Evolutionary conservation across 2,329 filamentous ascomycete genomes (phyloP).

Genomic region (Alternaria dauci): DNA sequence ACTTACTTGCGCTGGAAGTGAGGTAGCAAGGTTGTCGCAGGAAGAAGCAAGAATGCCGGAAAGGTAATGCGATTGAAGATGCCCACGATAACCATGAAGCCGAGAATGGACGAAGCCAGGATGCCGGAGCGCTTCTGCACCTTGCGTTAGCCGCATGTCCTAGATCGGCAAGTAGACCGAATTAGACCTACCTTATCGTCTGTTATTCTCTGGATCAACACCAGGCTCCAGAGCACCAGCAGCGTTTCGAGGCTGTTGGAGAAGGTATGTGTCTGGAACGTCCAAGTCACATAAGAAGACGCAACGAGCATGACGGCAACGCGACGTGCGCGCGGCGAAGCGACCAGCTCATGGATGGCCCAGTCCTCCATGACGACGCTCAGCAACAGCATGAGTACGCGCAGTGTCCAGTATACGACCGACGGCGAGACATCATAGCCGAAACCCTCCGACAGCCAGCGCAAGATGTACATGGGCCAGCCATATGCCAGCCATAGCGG

Average conservation of each 20-base stretch:
- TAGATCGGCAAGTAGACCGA: constrained; percentile 36
- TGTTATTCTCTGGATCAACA: constrained; percentile 86
- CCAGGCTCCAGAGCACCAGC: constrained; percentile 90
- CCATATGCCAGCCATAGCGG: constrained; percentile 96
- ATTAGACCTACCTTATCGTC: constrained; percentile 71
- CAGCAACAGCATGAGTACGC: constrained; percentile 89
- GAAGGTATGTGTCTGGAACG: constrained; percentile 97
- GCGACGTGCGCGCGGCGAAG: constrained; percentile 73
- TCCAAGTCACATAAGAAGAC: constrained; percentile 98
- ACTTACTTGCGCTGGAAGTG: constrained; percentile 83
- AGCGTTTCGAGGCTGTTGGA: constrained; percentile 97
- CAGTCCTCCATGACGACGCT: constrained; percentile 98
- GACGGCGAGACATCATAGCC: constrained; percentile 83
- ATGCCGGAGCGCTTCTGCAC: constrained; percentile 75
- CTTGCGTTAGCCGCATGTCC: constrained; percentile 44
- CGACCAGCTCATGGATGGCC: constrained; percentile 91
- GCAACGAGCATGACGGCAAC: constrained; percentile 84
- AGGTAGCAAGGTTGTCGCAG: constrained; percentile 81
- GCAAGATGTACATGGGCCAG: constrained; percentile 88
- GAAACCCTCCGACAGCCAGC: constrained; percentile 90
- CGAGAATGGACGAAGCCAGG: constrained; percentile 78
- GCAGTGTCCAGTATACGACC: constrained; percentile 86
- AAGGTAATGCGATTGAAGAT: constrained; percentile 98
- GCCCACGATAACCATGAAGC: constrained; percentile 82
- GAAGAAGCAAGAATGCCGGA: constrained; percentile 87